Conservation (phyloP, 148 eudicot species). For the Camellia sinensis region DNA sequence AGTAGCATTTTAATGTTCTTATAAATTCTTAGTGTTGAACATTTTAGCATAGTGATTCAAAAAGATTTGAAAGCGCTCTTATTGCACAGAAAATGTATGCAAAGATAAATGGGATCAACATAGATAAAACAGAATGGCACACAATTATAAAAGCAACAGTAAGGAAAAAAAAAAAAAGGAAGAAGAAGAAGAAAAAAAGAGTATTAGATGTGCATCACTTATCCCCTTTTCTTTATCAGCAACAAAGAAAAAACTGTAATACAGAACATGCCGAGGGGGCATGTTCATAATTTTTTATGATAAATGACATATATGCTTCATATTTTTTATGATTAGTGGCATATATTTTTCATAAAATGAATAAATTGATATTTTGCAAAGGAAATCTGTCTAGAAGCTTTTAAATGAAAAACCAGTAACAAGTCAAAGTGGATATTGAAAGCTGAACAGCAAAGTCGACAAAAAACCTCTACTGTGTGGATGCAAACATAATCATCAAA, state of each 20-base stretch:
- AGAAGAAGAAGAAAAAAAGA: neutral
- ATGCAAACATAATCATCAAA: neutral
- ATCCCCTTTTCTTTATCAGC: neutral
- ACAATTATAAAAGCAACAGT: neutral
- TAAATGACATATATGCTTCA: neutral
- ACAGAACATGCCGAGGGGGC: too few species aligned
- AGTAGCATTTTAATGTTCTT: neutral
- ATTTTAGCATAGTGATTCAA: neutral
- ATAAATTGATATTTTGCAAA: constrained; percentile 2
- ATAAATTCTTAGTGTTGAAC: neutral
- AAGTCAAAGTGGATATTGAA: neutral
- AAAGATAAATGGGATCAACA: neutral
- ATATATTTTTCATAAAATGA: neutral
- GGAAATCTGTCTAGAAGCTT: neutral
- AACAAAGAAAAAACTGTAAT: too few species aligned
- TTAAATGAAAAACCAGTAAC: neutral
- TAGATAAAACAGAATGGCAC: neutral
- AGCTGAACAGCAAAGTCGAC: neutral
- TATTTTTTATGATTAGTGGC: neutral
- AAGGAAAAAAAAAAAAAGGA: neutral
- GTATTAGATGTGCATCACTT: neutral
- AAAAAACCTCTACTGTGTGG: neutral
- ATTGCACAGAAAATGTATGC: neutral
- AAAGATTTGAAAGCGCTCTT: neutral
- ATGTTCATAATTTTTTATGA: too few species aligned